Evolutionary conservation across 225 moss, liverwort and hornwort genomes (phyloP), one percentile per base, ranked within the genome.

Genomic region (Polytrichum formosum): DNA sequence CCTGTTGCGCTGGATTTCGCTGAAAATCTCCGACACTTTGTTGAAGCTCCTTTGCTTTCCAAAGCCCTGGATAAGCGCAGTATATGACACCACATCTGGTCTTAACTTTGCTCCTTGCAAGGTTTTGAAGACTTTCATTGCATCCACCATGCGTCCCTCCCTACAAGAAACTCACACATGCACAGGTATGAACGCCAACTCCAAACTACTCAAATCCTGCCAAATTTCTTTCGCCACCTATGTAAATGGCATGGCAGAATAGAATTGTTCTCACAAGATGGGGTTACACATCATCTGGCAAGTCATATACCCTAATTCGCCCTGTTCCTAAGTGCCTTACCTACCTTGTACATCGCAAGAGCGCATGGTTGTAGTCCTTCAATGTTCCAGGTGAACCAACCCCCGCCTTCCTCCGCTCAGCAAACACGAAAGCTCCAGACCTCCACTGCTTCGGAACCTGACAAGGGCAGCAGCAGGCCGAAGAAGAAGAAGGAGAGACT

Each of bases 121-220:
- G 53, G 73, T 76, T 62, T 80, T 84, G 21, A 84, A 87, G 16
- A 87, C 46, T 28, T 70, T 26, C 84, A 87, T 80, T 29, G 90
- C 90, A 65, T 90, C 84, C 28, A 68, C 75, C 84, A 90, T 84
- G 64, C 87, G 84, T 29, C 87, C 90, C 19, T 87, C 87, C 74
- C 90, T 90, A 72, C 66, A 66, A 25, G 54, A 23, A 22, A 66
- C 20, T 28, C 65, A 66, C 30, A 37, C 33, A 4, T 65, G 19
- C 10, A 63, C 25, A 63, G 16, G 16, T 21, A 58, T 20, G 58
- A 58, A 21, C 1, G 28, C 21, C 30, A 28, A 26, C 20, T 58
- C 19, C 26, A 62, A 23, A 4, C 5, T 18, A 21, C 25, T 46
- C 21, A 22, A 74, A 56, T 7, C n/a, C 23, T 63, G 56, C n/a